Percentiles rank a stretch among this genome's conserved stretches.
phyloP scores from a whole-genome alignment of 345 rosid genomes.

The Citrus sp. region DNA sequence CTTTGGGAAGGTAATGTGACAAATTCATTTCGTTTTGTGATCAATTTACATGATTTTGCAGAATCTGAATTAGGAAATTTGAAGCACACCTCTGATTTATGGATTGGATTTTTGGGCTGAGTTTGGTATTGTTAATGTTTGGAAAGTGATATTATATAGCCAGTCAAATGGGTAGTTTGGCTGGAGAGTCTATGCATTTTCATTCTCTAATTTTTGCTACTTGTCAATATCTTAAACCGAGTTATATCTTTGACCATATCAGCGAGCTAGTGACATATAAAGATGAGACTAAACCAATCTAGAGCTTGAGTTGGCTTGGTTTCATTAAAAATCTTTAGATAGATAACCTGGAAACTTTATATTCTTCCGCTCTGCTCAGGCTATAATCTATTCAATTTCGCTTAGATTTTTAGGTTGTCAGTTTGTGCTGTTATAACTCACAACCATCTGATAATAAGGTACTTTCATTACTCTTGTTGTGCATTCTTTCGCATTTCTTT shows the following conservation, averaged over 20 bases:
- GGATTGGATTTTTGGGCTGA: background rate
- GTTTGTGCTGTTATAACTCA: background rate
- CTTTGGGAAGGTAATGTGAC: conserved; percentile 77
- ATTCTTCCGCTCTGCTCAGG: background rate
- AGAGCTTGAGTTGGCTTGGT: background rate
- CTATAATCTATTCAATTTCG: background rate
- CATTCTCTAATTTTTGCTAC: background rate
- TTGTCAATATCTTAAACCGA: background rate
- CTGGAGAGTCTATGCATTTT: background rate
- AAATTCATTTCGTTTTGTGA: background rate
- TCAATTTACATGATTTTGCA: background rate
- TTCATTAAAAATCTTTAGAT: background rate
- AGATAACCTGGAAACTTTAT: background rate
- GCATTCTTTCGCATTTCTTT: background rate
- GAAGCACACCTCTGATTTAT: background rate
- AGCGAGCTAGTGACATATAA: background rate
- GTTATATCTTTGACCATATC: background rate
- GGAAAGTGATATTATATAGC: background rate
- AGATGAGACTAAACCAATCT: background rate
- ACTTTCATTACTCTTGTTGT: background rate
- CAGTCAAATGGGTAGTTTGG: background rate
- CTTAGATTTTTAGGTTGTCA: background rate
- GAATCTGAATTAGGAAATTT: background rate
- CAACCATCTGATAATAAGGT: background rate
- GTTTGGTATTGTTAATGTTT: background rate